Base-by-base conservation (phyloP, 164 flowering plant species). In the Macadamia integrifolia region DNA sequence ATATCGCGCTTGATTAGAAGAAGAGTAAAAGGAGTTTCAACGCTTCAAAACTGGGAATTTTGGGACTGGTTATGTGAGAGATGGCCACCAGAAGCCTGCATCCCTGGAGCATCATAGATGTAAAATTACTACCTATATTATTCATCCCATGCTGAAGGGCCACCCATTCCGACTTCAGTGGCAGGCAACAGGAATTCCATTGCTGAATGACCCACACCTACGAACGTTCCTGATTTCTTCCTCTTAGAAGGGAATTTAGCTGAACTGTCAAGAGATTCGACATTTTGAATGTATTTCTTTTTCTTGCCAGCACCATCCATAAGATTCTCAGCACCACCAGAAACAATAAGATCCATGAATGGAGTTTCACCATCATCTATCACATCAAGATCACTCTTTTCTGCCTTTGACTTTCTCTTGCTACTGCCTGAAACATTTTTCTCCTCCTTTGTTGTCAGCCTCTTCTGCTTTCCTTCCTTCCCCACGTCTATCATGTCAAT, bases 71-170 rank as follows among this genome's bases (percentile, higher is more conserved):
- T 18, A 57, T 30, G 30, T 57, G 59, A 17, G 23, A 55, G 23
- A 55, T 55, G 58, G 30, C 30, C 59, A 18, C 30, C 23, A 6
- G 23, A 11, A 18, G 59, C 7, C 6, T 23, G 15, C 6, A 18
- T 2, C 18, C 2, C 14, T 53, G 6, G 6, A 11, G 11, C 30
- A 18, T 18, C 59, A 18, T 18, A 10, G 23, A 18, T n/a, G 30
- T 57, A 10, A 8, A 68, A 29, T 48, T 42, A 61, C 23, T 65
- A 35, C 32, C 28, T 10, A 60, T 42, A 60, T 66, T 64, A 76
- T 50, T 30, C 72, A 71, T 69, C 92, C 98, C 98, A 93, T 14
- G 87, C 75, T 55, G 98, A 91, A 65, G 83, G 81, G 31, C 98
- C 97, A 29, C 98, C 97, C 76, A 80, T 65, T 72, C 98, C 98